Conservation (phyloP, 2,329 filamentous ascomycete species). For the Emmonsia crescens region DNA sequence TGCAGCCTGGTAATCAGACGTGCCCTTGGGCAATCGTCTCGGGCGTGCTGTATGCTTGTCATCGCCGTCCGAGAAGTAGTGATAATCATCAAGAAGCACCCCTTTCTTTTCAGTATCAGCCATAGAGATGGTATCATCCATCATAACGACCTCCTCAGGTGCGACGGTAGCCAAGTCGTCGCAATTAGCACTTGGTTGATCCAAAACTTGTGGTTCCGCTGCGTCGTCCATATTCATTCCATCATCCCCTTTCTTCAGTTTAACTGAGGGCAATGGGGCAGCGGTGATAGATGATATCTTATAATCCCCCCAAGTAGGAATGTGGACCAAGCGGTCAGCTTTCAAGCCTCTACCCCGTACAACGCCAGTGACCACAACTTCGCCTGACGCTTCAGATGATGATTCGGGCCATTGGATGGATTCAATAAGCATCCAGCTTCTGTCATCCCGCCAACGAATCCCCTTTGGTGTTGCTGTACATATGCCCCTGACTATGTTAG, state of each 20-base stretch:
- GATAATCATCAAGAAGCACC: conserved; percentile 88
- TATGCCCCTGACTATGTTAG: conserved; percentile 79
- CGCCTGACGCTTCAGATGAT: conserved; percentile 33
- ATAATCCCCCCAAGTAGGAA: conserved; percentile 90
- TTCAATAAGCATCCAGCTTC: conserved; percentile 91
- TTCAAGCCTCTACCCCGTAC: conserved; percentile 80
- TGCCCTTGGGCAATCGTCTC: conserved; percentile 75
- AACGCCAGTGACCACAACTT: conserved; percentile 69
- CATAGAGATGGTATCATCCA: conserved; percentile 47
- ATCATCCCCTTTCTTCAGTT: conserved; percentile 47
- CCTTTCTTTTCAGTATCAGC: conserved; percentile 59
- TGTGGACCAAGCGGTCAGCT: conserved; percentile 76
- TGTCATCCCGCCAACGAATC: conserved; percentile 86
- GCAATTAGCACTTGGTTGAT: conserved; percentile 63
- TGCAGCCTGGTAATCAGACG: conserved; percentile 84
- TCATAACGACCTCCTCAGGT: conserved; percentile 74
- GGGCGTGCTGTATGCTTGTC: conserved; percentile 53
- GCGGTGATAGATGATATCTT: conserved; percentile 82
- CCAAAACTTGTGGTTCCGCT: conserved; percentile 44
- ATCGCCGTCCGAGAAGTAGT: conserved; percentile 95
- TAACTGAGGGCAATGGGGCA: conserved; percentile 52
- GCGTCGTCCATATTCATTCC: conserved; percentile 59
- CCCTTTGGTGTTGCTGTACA: conserved; percentile 91
- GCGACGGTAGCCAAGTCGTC: conserved; percentile 77
- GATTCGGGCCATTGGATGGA: conserved; percentile 60